These are phyloP conservation scores for Fusarium chlamydosporum DNA, from an alignment of 2,329 filamentous ascomycete genomes.

Conservation along the genomic window DNA sequence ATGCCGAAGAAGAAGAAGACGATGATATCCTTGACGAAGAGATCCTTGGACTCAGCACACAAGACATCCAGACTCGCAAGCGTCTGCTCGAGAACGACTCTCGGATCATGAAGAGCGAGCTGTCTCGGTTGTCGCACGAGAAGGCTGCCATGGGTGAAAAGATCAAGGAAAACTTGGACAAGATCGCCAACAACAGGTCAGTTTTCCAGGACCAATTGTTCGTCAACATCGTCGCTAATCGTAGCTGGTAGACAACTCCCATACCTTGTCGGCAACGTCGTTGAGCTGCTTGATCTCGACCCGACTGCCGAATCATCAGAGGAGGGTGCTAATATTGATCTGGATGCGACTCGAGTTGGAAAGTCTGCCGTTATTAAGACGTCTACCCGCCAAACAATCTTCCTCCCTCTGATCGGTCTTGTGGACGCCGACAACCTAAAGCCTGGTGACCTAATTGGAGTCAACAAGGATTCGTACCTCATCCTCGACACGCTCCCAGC, in stretches of 20 bases:
- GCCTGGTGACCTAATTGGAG: constrained; percentile 95
- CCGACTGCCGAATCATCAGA: constrained; percentile 96
- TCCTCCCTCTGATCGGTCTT: constrained; percentile 94
- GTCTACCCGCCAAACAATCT: constrained; percentile 97
- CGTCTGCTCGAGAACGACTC: constrained; percentile 97
- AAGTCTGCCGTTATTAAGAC: constrained; percentile 99
- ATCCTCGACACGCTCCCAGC: constrained; percentile 96
- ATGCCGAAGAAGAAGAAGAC: constrained; percentile 77
- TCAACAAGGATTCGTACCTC: constrained; percentile 99
- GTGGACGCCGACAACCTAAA: constrained; percentile 96
- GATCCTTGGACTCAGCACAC: constrained; percentile 91
- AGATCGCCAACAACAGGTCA: constrained; percentile 98
- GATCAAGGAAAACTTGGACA: constrained; percentile 98
- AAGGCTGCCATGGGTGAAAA: constrained; percentile 97
- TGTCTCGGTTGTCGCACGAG: constrained; percentile 92
- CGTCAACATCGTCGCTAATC: constrained; percentile 9
- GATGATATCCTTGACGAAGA: constrained; percentile 92
- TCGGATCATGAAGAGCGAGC: constrained; percentile 98
- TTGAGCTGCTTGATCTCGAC: constrained; percentile 96
- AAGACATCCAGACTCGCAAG: constrained; percentile 92
- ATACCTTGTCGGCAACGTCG: constrained; percentile 98
- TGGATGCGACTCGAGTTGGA: constrained; percentile 95
- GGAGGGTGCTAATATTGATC: constrained; percentile 98
- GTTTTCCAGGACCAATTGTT: constrained; percentile 43
- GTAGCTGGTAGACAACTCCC: constrained; percentile 83